These are phyloP conservation scores for Orbilia oligospora DNA, from an alignment of 2,329 filamentous ascomycete species.

Conservation along the genomic window DNA sequence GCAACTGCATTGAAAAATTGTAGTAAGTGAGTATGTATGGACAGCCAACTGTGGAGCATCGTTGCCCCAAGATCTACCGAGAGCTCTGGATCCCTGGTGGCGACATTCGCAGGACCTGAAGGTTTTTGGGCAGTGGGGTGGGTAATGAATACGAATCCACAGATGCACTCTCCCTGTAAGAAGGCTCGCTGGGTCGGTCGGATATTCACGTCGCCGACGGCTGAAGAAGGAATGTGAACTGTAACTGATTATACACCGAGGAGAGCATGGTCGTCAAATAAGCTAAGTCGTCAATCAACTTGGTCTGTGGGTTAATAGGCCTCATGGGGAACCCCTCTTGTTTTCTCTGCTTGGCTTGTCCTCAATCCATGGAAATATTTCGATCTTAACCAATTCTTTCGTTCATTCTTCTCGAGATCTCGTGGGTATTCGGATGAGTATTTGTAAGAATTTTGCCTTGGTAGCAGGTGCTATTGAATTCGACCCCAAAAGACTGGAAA, in stretches of 20 bases:
- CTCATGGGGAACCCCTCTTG: background rate
- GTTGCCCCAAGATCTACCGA: conserved; percentile 33
- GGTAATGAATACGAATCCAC: conserved; percentile 34
- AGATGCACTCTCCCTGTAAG: conserved; percentile 14
- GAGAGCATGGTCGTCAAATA: background rate
- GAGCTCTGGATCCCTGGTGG: conserved; percentile 43
- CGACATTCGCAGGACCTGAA: conserved; percentile 2
- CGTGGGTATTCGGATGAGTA: conserved; percentile 19
- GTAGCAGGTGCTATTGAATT: background rate
- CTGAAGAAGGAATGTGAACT: conserved; percentile 44
- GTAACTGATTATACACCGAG: background rate
- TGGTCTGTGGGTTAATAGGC: conserved; percentile 6
- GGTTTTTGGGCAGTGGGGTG: conserved; percentile 34
- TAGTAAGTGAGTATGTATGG: background rate
- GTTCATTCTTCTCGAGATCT: background rate
- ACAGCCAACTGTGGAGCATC: conserved; percentile 1
- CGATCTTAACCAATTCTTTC: background rate
- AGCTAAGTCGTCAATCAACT: background rate
- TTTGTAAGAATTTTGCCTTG: conserved; percentile 23
- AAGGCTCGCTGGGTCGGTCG: background rate
- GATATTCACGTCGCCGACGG: conserved; percentile 37
- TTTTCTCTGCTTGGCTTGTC: too few species aligned
- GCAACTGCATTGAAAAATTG: too few species aligned
- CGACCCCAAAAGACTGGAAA: background rate
- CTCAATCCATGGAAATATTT: background rate